A percentile compares a stretch with the other conserved stretches of the same genome.
phyloP scores from a whole-genome alignment of 2,329 filamentous ascomycete genomes.

The Rhynchosporium graminicola region DNA sequence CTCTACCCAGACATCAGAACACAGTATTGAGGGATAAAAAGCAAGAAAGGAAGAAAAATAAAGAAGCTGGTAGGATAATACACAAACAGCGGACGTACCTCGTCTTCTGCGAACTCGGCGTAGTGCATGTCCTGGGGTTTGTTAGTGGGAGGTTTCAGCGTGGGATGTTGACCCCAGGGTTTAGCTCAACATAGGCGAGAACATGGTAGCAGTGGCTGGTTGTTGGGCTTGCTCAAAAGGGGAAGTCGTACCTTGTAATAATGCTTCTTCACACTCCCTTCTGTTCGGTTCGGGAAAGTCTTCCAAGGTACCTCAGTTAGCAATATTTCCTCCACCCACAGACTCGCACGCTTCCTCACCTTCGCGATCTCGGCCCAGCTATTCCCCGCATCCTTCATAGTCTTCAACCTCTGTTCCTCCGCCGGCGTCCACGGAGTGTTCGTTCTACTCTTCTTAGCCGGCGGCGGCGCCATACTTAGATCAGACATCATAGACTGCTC shows the following conservation, averaged over 20 bases:
- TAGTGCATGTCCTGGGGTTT: slow-evolving; percentile 89
- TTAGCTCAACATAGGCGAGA: too few species aligned
- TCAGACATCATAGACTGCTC: slow-evolving; percentile 35
- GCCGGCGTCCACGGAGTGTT: slow-evolving; percentile 98
- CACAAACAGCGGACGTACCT: slow-evolving; percentile 56
- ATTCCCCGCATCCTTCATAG: slow-evolving; percentile 88
- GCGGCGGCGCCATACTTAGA: slow-evolving; percentile 51
- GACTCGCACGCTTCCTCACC: slow-evolving; percentile 51
- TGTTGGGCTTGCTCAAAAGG: background rate
- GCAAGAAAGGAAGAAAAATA: too few species aligned
- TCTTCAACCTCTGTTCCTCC: slow-evolving; percentile 89
- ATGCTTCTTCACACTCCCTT: slow-evolving; percentile 98
- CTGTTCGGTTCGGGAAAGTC: slow-evolving; percentile 90
- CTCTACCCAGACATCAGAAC: slow-evolving; percentile 39
- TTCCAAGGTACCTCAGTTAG: slow-evolving; percentile 41
- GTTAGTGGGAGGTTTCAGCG: slow-evolving; percentile 9
- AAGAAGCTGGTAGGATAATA: too few species aligned
- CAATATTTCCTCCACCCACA: slow-evolving; percentile 28
- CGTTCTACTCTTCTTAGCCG: slow-evolving; percentile 90
- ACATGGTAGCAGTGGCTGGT: background rate
- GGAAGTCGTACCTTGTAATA: slow-evolving; percentile 84
- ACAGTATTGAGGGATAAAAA: background rate
- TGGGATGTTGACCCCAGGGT: too few species aligned
- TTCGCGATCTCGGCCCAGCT: slow-evolving; percentile 99
- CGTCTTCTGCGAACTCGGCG: slow-evolving; percentile 95